Evolutionary conservation across 2,329 filamentous ascomycete species (phyloP).

Genomic region (Hymenoscyphus albidus): DNA sequence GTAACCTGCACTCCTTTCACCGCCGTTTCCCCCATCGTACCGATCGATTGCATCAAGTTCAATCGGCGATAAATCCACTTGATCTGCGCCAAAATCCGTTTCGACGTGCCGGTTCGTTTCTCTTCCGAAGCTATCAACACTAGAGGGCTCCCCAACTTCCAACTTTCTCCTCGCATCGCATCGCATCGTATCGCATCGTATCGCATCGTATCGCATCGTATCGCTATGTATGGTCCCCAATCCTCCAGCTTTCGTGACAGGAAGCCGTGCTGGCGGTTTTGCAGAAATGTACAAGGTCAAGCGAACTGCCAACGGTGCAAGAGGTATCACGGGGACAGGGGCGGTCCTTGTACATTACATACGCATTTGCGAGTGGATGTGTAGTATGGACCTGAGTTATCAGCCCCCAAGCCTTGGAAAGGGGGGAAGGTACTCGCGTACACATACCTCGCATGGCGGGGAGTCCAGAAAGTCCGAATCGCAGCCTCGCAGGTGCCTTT

Average conservation of each 20-base stretch:
- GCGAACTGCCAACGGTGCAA: background rate
- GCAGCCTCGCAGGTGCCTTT: background rate
- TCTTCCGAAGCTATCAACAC: background rate
- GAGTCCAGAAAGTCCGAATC: background rate
- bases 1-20: background rate
- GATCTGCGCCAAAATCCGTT: too few species aligned
- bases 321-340: background rate
- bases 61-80: background rate
- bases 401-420: background rate
- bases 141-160: background rate
- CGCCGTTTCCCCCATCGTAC: background rate
- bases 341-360: slow-evolving; percentile 29
- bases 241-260: background rate
- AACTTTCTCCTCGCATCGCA: too few species aligned
- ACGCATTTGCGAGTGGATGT: slow-evolving; percentile 2
- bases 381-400: background rate
- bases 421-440: background rate
- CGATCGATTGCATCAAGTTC: background rate
- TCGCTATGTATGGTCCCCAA: background rate
- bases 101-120: background rate
- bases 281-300: slow-evolving; percentile 8
- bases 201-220: too few species aligned
- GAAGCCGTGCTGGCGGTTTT: background rate
- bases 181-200: too few species aligned
- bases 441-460: background rate